These are phyloP conservation scores for Wallacemonas collosoma DNA, from an alignment of 208 protist genomes.

Conservation along the genomic window DNA sequence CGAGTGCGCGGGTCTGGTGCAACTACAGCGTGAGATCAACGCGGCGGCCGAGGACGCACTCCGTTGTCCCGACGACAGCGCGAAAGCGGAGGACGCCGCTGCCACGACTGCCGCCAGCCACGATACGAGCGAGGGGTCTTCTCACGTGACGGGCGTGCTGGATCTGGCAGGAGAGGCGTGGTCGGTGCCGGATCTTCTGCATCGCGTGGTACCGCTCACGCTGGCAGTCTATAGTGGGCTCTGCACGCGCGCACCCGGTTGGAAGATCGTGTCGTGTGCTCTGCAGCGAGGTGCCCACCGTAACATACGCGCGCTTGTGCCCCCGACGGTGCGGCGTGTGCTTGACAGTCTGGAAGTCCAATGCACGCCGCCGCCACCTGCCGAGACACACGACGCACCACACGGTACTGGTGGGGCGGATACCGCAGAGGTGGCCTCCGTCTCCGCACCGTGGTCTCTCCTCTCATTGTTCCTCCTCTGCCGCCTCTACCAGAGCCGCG, in stretches of 20 bases:
- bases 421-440: neutral
- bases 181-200: conserved; percentile 26
- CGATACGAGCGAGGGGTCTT: neutral
- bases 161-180: conserved; percentile 36
- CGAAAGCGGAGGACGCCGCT: neutral
- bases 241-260: conserved; percentile 18
- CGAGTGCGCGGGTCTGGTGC: conserved; percentile 37
- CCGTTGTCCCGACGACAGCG: neutral
- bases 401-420: too few relatives aligned
- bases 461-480: conserved; percentile 24
- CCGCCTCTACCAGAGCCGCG: conserved; percentile 22
- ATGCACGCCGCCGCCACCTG: neutral
- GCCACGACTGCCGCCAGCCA: neutral
- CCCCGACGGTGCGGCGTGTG: conserved; percentile 18
- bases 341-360: neutral
- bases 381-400: neutral
- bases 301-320: conserved; percentile 23
- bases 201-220: conserved; percentile 32
- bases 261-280: conserved; percentile 21
- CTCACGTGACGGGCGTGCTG: conserved; percentile 20
- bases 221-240: conserved; percentile 41
- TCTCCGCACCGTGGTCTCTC: neutral
- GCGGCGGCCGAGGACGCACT: neutral
- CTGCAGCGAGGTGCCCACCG: conserved; percentile 29
- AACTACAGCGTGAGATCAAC: conserved; percentile 20